Conservation (phyloP, 2,329 filamentous ascomycete genomes). For the Teratosphaeria destructans region DNA sequence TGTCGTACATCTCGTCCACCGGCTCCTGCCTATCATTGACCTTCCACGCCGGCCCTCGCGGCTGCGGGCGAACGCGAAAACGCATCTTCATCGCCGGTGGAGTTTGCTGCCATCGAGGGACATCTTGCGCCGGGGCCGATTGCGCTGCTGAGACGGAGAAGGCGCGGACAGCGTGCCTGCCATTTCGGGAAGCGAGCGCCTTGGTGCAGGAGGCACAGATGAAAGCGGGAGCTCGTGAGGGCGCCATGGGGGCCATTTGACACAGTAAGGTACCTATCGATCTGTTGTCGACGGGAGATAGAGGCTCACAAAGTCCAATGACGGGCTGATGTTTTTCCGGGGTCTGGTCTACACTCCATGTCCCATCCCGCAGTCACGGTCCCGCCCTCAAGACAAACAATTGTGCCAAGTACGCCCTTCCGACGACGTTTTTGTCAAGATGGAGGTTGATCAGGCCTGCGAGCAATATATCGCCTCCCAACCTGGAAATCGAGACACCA, state of each 20-base stretch:
- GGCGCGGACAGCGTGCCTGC: conserved; percentile 16
- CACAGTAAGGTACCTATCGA: no score
- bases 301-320: not conserved
- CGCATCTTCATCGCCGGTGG: conserved; percentile 39
- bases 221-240: conserved; percentile 11
- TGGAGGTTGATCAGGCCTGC: not conserved
- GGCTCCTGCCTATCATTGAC: conserved; percentile 66
- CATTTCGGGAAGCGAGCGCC: conserved; percentile 16
- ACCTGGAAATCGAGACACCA: not conserved
- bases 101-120: conserved; percentile 42
- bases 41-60: conserved; percentile 48
- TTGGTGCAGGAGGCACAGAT: conserved; percentile 22
- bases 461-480: not conserved
- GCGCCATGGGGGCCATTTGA: conserved; percentile 1
- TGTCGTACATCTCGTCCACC: conserved; percentile 68
- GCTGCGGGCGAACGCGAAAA: conserved; percentile 45
- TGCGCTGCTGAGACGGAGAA: conserved; percentile 18
- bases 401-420: not conserved
- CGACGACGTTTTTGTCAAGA: not conserved
- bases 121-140: conserved; percentile 11
- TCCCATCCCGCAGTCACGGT: no score
- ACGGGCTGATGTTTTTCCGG: not conserved
- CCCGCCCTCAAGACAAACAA: not conserved
- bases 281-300: not conserved
- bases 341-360: not conserved